phyloP scores from a whole-genome alignment of 2,329 filamentous ascomycete species.

The Parafenestella ontariensis region DNA sequence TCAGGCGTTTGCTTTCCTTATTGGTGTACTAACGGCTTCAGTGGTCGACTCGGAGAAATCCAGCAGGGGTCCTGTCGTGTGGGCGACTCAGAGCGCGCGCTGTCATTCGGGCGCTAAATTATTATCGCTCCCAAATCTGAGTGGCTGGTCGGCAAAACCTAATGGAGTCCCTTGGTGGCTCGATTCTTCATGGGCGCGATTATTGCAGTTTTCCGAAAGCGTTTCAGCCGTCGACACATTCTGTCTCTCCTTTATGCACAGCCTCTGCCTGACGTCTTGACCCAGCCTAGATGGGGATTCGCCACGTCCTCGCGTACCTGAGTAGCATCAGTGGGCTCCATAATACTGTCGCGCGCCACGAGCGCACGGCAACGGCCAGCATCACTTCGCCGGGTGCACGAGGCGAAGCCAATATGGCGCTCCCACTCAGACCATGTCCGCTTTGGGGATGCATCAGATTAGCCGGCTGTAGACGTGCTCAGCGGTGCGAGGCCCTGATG shows the following conservation, averaged over 20 bases:
- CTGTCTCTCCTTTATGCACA: constrained; percentile 45
- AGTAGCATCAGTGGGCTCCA: constrained; percentile 17
- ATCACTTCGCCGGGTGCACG: constrained; percentile 28
- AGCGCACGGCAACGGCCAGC: constrained; percentile 40
- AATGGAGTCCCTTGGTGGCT: constrained; percentile 42
- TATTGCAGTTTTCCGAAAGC: constrained; percentile 41
- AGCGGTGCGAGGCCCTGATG: constrained; percentile 31
- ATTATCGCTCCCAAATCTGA: constrained; percentile 38
- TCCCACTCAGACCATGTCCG: constrained; percentile 30
- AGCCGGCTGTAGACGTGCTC: constrained; percentile 36
- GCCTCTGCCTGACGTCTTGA: constrained; percentile 35
- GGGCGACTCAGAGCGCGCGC: constrained; percentile 42
- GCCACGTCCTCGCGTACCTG: constrained; percentile 45
- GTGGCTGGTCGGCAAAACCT: constrained; percentile 46
- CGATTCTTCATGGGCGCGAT: constrained; percentile 35
- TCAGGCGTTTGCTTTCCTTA: constrained; percentile 29
- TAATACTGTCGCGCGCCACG: constrained; percentile 32
- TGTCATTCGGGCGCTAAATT: constrained; percentile 46
- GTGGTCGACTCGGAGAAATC: constrained; percentile 43
- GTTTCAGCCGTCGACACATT: constrained; percentile 42
- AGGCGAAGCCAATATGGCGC: constrained; percentile 40
- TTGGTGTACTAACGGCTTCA: constrained; percentile 41
- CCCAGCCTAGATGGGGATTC: constrained; percentile 30
- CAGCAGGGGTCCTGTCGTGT: constrained; percentile 37
- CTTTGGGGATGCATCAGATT: constrained; percentile 39